Evolutionary conservation across 495 filamentous ascomycete species (phyloP).

Genomic region (Xylona heveae): DNA sequence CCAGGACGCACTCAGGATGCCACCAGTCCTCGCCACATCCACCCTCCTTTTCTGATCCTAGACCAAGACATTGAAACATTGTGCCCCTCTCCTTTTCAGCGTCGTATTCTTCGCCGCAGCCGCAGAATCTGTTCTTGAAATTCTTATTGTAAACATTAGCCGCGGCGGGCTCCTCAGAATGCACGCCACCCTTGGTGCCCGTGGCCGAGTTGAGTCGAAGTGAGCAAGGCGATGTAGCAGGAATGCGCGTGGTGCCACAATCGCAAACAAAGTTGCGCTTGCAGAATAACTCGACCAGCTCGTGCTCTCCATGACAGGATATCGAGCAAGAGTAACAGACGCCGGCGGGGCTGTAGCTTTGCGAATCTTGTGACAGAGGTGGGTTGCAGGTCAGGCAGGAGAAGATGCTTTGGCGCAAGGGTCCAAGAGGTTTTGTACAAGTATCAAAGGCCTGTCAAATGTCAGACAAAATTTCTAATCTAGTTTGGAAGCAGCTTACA

Average conservation of each 20-base stretch:
- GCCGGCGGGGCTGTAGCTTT: constrained; percentile 51
- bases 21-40: constrained; percentile 99
- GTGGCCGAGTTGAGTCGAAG: constrained; percentile 56
- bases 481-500: constrained; percentile 21
- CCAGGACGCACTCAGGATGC: constrained; percentile 86
- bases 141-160: constrained; percentile 90
- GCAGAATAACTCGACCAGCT: constrained; percentile 84
- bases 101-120: constrained; percentile 71
- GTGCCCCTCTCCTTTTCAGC: constrained; percentile 74
- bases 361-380: constrained; percentile 34
- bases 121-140: constrained; percentile 81
- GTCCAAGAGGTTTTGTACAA: constrained; percentile 72
- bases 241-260: constrained; percentile 73
- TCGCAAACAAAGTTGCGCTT: constrained; percentile 94
- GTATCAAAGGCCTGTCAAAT: constrained; percentile 56
- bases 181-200: constrained; percentile 49
- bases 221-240: constrained; percentile 45
- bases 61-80: constrained; percentile 95
- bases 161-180: constrained; percentile 45
- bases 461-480: constrained; percentile 4
- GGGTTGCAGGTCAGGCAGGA: constrained; percentile 88
- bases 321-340: constrained; percentile 96
- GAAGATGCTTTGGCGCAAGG: constrained; percentile 70
- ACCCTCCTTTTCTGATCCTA: constrained; percentile 57
- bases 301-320: constrained; percentile 87